Evolutionary conservation across 768 basidiomycete genomes (phyloP), one percentile per base, ranked within the genome.

Genomic region (Obba rivulosa): DNA sequence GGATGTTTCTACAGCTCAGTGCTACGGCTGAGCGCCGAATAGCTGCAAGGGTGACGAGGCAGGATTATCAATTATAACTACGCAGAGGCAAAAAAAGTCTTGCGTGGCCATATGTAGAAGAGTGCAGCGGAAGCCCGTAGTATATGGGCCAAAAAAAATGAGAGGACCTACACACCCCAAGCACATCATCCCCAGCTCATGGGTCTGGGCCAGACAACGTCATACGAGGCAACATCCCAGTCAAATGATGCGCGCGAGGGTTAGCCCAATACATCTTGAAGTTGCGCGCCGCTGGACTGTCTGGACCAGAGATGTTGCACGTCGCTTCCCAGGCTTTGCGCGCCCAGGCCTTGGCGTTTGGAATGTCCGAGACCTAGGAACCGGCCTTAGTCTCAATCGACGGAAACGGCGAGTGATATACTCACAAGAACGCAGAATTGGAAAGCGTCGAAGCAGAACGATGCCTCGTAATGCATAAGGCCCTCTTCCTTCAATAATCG

Each of bases 211-310:
- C 58, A 21, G 55, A 56, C 23, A 63, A 51, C 14, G 56, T 59
- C 50, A 50, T 50, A 9, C 46, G 49, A 0, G 58, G 59, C n/a
- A 61, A 46, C 20, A 40, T n/a, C 3, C 56, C 60, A 16, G 58
- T 54, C 17, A 59, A 46, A 20, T 54, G 53, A 42, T 63, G 62
- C 2, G 59, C 52, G 13, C 62, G 51, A 4, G 62, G 62, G 42
- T 63, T 63, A 20, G 60, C 59, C 59, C 59, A 63, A 40, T 61
- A 60, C 57, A 61, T 56, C 58, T 63, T 63, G 57, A 63, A 60
- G 52, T 53, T 61, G 35, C 62, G 59, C n/a, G 62, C 52, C 5
- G 57, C 46, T 20, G 48, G 34, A 16, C 62, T 58, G 35, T 54
- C 53, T 0, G 49, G 50, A 3, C 52, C 53, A n/a, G 49, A 45